These are phyloP conservation scores for Puccinia polysora DNA, from an alignment of 1,284 basidiomycete species.

Conservation along the genomic window DNA sequence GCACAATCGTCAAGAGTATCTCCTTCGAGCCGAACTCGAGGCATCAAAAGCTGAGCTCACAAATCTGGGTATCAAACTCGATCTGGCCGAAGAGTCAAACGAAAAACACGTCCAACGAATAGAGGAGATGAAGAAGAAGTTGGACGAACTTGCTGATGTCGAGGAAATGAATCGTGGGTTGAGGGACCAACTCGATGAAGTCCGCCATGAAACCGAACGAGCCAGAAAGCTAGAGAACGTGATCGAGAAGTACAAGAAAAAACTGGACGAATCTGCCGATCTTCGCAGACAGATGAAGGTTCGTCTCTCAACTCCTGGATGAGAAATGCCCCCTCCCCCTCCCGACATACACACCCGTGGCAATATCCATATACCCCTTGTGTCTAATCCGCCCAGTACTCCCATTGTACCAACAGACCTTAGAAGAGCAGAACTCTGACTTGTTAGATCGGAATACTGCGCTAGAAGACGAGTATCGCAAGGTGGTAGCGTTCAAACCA, in stretches of 20 bases:
- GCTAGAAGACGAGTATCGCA: constrained; percentile 82
- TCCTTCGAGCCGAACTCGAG: constrained; percentile 62
- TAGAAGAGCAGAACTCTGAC: constrained; percentile 87
- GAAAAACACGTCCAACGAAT: constrained; percentile 2
- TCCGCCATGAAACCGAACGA: constrained; percentile 73
- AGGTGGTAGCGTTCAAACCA: constrained; percentile 77
- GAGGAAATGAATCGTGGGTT: constrained; percentile 72
- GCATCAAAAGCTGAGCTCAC: constrained; percentile 66
- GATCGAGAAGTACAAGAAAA: constrained; percentile 98
- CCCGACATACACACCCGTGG: too few species aligned
- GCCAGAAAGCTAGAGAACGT: constrained; percentile 91
- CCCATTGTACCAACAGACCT: constrained; percentile 60
- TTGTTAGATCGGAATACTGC: constrained; percentile 85
- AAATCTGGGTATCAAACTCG: constrained; percentile 54
- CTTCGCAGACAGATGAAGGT: constrained; percentile 80
- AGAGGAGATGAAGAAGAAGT: constrained; percentile 48
- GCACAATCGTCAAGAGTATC: constrained; percentile 61
- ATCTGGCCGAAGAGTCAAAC: constrained; percentile 25
- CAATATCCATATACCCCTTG: too few species aligned
- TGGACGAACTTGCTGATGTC: constrained; percentile 73
- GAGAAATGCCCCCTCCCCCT: too few species aligned
- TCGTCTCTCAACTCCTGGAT: constrained; percentile 44
- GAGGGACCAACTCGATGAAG: constrained; percentile 94
- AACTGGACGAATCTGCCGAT: constrained; percentile 87
- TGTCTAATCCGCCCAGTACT: too few species aligned